phyloP scores from a whole-genome alignment of 495 filamentous ascomycete genomes.

The Xylaria castorea region DNA sequence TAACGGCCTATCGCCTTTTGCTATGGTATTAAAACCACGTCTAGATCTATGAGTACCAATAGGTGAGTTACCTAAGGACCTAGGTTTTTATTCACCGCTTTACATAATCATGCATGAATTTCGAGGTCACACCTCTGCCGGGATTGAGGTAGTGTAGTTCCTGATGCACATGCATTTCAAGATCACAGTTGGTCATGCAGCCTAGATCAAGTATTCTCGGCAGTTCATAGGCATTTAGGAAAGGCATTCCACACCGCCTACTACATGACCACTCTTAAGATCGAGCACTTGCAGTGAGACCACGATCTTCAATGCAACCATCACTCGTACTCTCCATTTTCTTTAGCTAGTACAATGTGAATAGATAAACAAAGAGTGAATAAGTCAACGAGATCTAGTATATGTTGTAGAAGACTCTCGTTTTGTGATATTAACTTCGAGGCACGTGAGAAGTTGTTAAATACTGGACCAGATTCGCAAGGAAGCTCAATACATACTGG shows the following conservation, averaged over 20 bases:
- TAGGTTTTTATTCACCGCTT: neutral
- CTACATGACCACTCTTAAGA: neutral
- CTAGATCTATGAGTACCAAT: neutral
- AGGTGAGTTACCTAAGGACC: neutral
- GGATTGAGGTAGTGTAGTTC: neutral
- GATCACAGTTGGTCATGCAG: neutral
- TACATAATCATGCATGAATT: slow-evolving; percentile 1
- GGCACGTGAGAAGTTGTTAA: neutral
- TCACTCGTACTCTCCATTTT: neutral
- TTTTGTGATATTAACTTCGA: neutral
- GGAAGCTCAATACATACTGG: neutral
- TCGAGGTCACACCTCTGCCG: neutral
- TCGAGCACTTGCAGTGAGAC: neutral
- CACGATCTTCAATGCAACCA: neutral
- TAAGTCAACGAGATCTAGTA: neutral
- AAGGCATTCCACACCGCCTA: slow-evolving; percentile 6
- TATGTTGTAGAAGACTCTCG: neutral
- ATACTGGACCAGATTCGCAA: too few species aligned
- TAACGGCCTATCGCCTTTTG: neutral
- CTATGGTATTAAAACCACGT: neutral
- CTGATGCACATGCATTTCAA: neutral
- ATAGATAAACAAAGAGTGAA: neutral
- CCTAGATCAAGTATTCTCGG: neutral
- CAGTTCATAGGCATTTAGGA: neutral
- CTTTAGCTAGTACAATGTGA: neutral